Base-by-base conservation (phyloP, 768 basidiomycete genomes). In the Tricholoma saponaceum region DNA sequence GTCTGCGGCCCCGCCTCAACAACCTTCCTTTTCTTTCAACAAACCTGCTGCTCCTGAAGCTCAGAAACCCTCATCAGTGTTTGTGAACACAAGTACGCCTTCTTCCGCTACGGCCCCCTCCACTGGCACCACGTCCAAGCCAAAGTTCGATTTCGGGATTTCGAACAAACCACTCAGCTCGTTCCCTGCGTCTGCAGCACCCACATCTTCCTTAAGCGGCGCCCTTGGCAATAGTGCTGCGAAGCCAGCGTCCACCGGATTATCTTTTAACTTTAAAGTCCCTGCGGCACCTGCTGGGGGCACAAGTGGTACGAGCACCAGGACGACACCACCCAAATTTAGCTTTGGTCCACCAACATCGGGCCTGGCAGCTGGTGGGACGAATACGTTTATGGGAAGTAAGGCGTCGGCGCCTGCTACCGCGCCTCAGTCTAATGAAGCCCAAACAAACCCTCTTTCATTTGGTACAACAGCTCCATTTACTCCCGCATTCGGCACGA, bases 121-220 rank as follows among this genome's bases (percentile, higher is more conserved):
- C 55, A 70, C 67, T 46, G 57, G 72, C 6, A 54, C 64, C 23
- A 35, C 63, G 6, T 65, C 71, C 3, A 32, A 32, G 18, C 65
- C 69, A 5, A 76, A 75, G 58, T 80, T 79, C 60, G 73, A 59
- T 60, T 74, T 80, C 60, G 74, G 72, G n/a, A 57, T 71, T 49
- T 58, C 47, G 10, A 62, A 62, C 46, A 58, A 58, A 41, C 28
- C 58, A 52, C 33, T 65, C 20, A 52, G 50, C 22, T n/a, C 58
- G 4, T 26, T 33, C 4, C 18, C 51, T 53, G 32, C 9, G 14
- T 16, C 51, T 39, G 13, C 33, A 8, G 30, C 20, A 4, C 41
- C 66, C 18, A 59, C 66, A 3, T 64, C 64, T 16, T 61, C 66
- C 10, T 56, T 66, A 52, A 64, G 56, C 14, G 62, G 63, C 47